Evolutionary conservation across 257 asterid genomes (phyloP).

Genomic region (Lycium barbarum): DNA sequence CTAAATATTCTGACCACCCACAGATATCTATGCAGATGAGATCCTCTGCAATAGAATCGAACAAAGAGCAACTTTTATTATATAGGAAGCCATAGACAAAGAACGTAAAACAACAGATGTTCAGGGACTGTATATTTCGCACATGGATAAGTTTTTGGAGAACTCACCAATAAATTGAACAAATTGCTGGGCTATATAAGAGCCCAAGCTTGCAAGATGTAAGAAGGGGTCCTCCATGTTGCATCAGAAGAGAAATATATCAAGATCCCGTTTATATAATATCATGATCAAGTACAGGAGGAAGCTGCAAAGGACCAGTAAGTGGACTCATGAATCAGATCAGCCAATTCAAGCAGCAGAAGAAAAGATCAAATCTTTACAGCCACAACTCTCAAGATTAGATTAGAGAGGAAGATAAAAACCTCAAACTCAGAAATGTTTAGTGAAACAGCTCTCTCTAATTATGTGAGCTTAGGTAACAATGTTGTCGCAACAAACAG

Average conservation of each 20-base stretch:
- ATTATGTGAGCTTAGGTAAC: background rate
- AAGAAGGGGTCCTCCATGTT: conserved; percentile 72
- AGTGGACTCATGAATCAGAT: background rate
- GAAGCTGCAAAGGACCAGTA: conserved; percentile 36
- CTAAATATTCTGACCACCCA: conserved; percentile 53
- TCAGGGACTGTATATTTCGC: background rate
- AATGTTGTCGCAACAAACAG: background rate
- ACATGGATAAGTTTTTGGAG: background rate
- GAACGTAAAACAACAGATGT: background rate
- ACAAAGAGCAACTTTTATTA: conserved; percentile 26
- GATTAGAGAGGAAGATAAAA: background rate
- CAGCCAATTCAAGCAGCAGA: conserved; percentile 5
- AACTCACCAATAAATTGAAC: conserved; percentile 70
- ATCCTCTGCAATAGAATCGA: conserved; percentile 61
- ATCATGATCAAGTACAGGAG: conserved; percentile 34
- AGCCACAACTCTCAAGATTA: background rate
- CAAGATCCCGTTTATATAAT: conserved; percentile 39
- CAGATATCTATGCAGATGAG: conserved; percentile 57
- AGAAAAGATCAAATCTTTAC: background rate
- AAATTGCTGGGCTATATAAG: conserved; percentile 53
- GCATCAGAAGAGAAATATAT: conserved; percentile 41
- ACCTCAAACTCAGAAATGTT: background rate
- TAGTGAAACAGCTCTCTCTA: background rate
- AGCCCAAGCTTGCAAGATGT: conserved; percentile 67
- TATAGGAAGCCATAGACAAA: conserved; percentile 30